Evolutionary conservation across 2,329 filamentous ascomycete species (phyloP), one percentile per base, ranked within the genome.

Genomic region (Monosporascus sp.): DNA sequence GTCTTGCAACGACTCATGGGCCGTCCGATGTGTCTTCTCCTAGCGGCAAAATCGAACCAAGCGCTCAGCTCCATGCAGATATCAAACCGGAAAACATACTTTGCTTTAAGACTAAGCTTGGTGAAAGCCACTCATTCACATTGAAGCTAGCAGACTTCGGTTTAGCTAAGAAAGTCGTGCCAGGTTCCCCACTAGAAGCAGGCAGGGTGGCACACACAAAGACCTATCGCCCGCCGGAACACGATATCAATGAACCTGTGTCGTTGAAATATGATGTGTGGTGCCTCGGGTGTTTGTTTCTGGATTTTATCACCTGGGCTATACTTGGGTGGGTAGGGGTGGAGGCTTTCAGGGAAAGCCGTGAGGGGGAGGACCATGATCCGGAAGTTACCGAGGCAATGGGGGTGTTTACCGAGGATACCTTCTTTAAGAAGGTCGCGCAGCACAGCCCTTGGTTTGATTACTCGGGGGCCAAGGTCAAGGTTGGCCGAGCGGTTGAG

Each of bases 201-300:
- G 15, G 38, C 22, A n/a, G 36, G 0, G 27, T 51, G 15, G 24
- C 51, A 1, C 57, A 57, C 36, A 52, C 50, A 2, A 55, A 57
- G 42, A 59, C 55, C 11, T 59, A 59, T 36, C 50, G 56, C 2
- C 41, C 57, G 17, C 56, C 57, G 0, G 57, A 59, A 22, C 47
- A 52, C 20, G 52, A 58, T 9, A 22, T 50, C 1, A 46, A 50
- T 25, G 51, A 53, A 1, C 2, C 1, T 0, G 11, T 59, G 5
- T 14, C n/a, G 38, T 49, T 51, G 2, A 48, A 54, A 3, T 56
- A 49, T 25, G 62, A 64, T 25, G 51, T 64, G 6, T 64, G 62
- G 62, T 56, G 57, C 39, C 54, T 63, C 9, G 62, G 57, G 1
- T 64, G 60, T 51, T 53, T 61, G 1, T 64, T 54, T n/a, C 50